These are phyloP conservation scores for Zancudomyces culisetae DNA, from an alignment of 371 early-diverging fungal genomes.

Conservation along the genomic window DNA sequence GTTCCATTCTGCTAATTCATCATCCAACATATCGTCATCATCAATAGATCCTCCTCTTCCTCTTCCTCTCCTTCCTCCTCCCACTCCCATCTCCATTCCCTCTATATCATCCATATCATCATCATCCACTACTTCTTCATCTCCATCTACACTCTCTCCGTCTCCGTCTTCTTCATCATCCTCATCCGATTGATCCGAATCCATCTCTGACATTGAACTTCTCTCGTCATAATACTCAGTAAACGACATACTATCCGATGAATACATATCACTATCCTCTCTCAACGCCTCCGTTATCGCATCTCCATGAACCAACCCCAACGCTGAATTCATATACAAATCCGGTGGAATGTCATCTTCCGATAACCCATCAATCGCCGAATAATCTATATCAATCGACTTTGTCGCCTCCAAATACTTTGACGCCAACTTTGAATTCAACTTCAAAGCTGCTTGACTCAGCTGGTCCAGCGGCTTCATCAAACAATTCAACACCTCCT, in stretches of 20 bases:
- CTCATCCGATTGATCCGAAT: constrained; percentile 27
- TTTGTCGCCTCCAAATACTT: background rate
- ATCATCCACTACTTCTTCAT: background rate
- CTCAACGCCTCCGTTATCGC: constrained; percentile 5
- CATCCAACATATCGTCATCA: no score
- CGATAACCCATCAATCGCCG: constrained; percentile 17
- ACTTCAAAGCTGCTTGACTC: constrained; percentile 67
- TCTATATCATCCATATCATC: background rate
- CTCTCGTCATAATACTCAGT: constrained; percentile 39
- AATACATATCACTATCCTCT: constrained; percentile 42
- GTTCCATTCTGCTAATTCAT: no score
- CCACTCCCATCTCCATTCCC: background rate
- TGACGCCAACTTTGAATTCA: constrained; percentile 20
- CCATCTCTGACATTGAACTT: constrained; percentile 42
- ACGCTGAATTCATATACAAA: constrained; percentile 70
- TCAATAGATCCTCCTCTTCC: background rate
- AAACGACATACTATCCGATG: constrained; percentile 7
- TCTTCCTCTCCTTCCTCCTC: background rate
- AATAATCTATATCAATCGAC: constrained; percentile 13
- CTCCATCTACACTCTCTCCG: constrained; percentile 7
- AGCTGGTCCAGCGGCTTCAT: constrained; percentile 74
- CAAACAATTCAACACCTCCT: constrained; percentile 46
- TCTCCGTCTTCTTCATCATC: constrained; percentile 37
- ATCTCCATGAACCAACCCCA: constrained; percentile 61
- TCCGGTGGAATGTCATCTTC: constrained; percentile 61